Evolutionary conservation across 257 asterid species (phyloP).

Genomic region (Solanum acaule): DNA sequence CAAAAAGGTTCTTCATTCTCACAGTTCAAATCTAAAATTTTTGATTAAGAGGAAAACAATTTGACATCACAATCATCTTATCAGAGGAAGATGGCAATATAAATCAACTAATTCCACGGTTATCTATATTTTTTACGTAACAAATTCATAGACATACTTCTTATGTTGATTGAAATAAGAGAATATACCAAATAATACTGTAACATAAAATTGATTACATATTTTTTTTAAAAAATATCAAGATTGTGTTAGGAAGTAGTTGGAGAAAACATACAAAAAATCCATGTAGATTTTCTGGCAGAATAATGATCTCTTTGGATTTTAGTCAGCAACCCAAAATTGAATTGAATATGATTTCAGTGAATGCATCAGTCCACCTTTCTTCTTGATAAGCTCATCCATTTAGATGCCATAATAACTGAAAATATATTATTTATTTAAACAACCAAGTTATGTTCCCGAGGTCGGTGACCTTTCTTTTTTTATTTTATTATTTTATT

Average conservation of each 20-base stretch:
- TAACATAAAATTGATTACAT: neutral
- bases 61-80: neutral
- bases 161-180: neutral
- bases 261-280: neutral
- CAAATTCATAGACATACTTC: neutral
- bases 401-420: neutral
- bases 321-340: neutral
- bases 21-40: rapidly evolving
- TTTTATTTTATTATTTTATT: neutral
- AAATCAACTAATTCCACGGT: neutral
- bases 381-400: slow-evolving; percentile 3
- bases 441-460: neutral
- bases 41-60: rapidly evolving
- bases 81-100: neutral
- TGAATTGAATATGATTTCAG: neutral
- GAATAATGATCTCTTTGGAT: neutral
- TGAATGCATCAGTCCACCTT: neutral
- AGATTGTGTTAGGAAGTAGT: neutral
- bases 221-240: neutral
- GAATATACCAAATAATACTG: neutral
- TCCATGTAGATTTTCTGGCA: neutral
- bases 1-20: neutral
- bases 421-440: neutral
- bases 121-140: neutral
- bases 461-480: neutral